Evolutionary conservation across 495 filamentous ascomycete species (phyloP), one percentile per base, ranked within the genome.

Genomic region (Aspergillus baeticus): DNA sequence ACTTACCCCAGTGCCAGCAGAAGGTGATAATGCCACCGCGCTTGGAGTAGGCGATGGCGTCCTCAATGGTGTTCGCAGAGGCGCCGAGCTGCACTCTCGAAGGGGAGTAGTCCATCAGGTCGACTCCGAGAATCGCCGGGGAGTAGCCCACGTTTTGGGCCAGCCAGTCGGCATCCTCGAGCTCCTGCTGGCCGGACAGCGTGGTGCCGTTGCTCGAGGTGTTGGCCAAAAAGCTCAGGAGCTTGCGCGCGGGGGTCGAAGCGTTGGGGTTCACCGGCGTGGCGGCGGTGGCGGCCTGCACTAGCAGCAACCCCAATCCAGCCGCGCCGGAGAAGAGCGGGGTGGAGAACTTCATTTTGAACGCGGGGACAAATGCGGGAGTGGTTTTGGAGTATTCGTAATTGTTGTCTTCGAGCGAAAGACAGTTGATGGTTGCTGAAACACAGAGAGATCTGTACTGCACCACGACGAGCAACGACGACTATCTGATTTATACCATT

Each of bases 51-150:
- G 44, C 3, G 42, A 55, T 46, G 15, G 33, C 52, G 29, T 55
- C 52, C 17, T 55, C 52, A 14, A 38, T 35, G 29, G 52, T 13
- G 7, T 34, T 10, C 13, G 41, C 44, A 2, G 34, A 46, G 6
- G 38, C 21, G 3, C 52, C 52, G 31, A 37, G 34, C 5, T 42
- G 31, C 7, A 55, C 52, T 5, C 41, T 14, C 6, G 42, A 55
- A 6, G 52, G 52, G 8, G 52, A 26, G 42, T 55, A 55, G 20
- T 55, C 41, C 52, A 55, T 55, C 20, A 55, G 37, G 29, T 55
- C 52, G 26, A 42, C 37, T 20, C 52, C 52, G 5, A 55, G 31
- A 26, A 55, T 46, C 8, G 52, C 52, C 0, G 52, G 52, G 1
- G 52, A 22, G 8, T 10, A 22, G 0, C 52, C 52, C 1, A 47